These are phyloP conservation scores for Ceratobasidium sp. DNA, from an alignment of 1,284 basidiomycete genomes.

Conservation along the genomic window DNA sequence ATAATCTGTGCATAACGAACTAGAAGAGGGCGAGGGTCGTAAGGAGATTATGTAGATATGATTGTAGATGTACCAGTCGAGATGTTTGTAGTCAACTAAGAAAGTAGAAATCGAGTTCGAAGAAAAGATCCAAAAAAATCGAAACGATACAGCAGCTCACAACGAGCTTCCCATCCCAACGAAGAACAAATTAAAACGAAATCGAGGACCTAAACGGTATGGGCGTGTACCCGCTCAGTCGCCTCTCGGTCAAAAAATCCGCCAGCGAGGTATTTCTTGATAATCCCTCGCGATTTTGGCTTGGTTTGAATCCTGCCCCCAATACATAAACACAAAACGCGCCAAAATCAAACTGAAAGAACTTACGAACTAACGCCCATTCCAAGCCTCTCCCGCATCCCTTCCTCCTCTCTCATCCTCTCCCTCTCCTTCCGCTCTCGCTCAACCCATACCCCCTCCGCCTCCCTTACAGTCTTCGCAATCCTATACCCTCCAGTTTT, in stretches of 20 bases:
- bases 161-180: too few relatives aligned
- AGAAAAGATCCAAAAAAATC: too few relatives aligned
- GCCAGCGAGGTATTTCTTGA: neutral
- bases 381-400: constrained; percentile 24
- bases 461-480: constrained; percentile 34
- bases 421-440: constrained; percentile 23
- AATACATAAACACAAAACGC: too few relatives aligned
- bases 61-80: too few relatives aligned
- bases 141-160: too few relatives aligned
- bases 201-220: constrained; percentile 3
- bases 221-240: constrained; percentile 8
- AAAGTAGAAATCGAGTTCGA: too few relatives aligned
- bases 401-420: constrained; percentile 15
- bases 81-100: too few relatives aligned
- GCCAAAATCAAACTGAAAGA: neutral
- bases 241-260: neutral
- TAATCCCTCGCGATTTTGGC: neutral
- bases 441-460: constrained; percentile 28
- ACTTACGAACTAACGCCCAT: neutral
- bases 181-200: too few relatives aligned
- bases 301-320: neutral
- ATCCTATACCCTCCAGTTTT: constrained; percentile 26
- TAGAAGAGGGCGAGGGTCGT: too few relatives aligned
- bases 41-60: too few relatives aligned
- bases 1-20: too few relatives aligned